Evolutionary conservation across 805 yeast genomes (phyloP).

Genomic region (Barnettozyma salicaria): DNA sequence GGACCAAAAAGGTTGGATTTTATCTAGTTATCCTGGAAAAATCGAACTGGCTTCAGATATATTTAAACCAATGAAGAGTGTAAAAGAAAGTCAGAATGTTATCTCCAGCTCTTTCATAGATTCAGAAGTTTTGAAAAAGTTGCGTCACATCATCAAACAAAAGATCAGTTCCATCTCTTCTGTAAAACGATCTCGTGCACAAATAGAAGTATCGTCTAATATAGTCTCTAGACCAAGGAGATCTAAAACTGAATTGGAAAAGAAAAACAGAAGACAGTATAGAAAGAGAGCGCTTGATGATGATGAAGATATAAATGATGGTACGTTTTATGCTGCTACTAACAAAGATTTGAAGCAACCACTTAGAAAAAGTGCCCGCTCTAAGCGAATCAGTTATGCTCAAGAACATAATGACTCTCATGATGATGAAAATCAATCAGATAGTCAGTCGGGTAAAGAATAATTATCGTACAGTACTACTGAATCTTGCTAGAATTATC

Average conservation of each 20-base stretch:
- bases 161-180: conserved; percentile 28
- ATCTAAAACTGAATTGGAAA: conserved; percentile 8
- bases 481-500: too few species aligned
- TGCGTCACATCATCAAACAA: conserved; percentile 29
- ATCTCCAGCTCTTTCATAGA: conserved; percentile 52
- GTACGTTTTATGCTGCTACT: background rate
- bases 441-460: too few species aligned
- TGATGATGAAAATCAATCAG: background rate
- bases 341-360: conserved; percentile 18
- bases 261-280: conserved; percentile 11
- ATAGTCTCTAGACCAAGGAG: conserved; percentile 20
- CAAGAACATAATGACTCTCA: conserved; percentile 14
- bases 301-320: conserved; percentile 9
- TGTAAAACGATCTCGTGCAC: conserved; percentile 14
- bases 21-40: conserved; percentile 80
- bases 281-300: conserved; percentile 12
- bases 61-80: conserved; percentile 53
- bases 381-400: conserved; percentile 32
- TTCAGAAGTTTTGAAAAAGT: conserved; percentile 36
- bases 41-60: conserved; percentile 64
- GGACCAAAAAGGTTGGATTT: conserved; percentile 56
- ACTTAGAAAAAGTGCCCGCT: conserved; percentile 39
- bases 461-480: too few species aligned
- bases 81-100: conserved; percentile 50
- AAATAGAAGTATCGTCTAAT: conserved; percentile 11